Conservation (phyloP, 148 eudicot genomes). For the Beta vulgaris region DNA sequence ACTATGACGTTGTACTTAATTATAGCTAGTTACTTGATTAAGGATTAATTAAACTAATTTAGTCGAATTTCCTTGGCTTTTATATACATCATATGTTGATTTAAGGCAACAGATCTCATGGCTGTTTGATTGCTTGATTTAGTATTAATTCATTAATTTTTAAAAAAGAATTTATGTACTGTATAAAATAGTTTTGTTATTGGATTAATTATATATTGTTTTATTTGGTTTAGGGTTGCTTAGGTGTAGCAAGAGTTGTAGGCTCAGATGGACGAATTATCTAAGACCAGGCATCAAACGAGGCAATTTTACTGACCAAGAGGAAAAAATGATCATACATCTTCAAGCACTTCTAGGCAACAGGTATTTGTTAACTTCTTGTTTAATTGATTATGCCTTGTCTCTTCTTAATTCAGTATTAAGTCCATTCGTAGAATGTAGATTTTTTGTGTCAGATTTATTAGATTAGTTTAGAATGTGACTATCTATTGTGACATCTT, state of each 20-base stretch:
- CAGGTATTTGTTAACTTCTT: background rate
- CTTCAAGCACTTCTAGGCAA: conserved; percentile 38
- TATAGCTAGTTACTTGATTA: background rate
- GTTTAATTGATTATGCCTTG: background rate
- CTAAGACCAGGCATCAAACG: conserved; percentile 31
- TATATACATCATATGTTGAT: too few relatives aligned
- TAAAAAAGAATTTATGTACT: background rate
- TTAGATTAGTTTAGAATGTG: background rate
- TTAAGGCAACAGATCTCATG: background rate
- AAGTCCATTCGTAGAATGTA: background rate
- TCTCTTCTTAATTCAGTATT: background rate
- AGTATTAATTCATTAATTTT: background rate
- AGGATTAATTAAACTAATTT: too few relatives aligned
- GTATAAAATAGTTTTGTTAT: background rate
- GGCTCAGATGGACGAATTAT: conserved; percentile 37
- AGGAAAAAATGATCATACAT: conserved; percentile 32
- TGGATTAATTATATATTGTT: background rate
- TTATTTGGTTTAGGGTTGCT: conserved; percentile 18
- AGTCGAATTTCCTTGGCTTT: too few relatives aligned
- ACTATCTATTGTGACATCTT: background rate
- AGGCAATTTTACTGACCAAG: conserved; percentile 31
- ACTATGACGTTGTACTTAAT: background rate
- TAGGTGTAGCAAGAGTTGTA: conserved; percentile 36
- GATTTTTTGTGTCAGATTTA: background rate
- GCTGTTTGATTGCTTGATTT: background rate